Evolutionary conservation across 2,329 filamentous ascomycete genomes (phyloP).

Genomic region (Sporothrix protearum): DNA sequence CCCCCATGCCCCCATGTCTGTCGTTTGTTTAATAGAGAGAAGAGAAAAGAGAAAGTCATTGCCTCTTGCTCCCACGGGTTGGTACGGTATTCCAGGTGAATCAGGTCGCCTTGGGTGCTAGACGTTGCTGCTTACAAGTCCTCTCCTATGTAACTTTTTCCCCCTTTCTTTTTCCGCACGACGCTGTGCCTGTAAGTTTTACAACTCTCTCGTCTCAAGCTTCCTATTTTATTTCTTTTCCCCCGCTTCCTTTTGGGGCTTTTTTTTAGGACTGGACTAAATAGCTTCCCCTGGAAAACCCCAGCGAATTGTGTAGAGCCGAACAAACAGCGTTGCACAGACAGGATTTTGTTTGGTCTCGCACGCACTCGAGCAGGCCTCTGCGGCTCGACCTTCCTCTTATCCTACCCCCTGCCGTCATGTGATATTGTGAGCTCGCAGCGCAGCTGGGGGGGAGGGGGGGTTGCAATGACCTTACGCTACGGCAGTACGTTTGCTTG

Average conservation of each 20-base stretch:
- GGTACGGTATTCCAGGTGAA: background rate
- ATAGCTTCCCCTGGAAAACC: background rate
- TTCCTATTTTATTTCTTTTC: background rate
- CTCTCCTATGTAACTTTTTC: background rate
- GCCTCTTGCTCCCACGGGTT: background rate
- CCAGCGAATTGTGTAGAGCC: background rate
- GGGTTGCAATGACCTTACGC: slow-evolving; percentile 17
- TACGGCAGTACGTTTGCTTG: slow-evolving; percentile 7
- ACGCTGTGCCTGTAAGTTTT: background rate
- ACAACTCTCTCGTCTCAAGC: background rate
- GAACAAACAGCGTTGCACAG: background rate
- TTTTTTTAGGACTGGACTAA: background rate
- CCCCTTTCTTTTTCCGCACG: background rate
- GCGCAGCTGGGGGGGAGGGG: background rate
- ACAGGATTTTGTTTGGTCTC: background rate
- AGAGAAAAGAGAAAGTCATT: background rate
- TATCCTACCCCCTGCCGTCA: slow-evolving; percentile 1
- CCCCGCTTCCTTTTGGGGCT: background rate
- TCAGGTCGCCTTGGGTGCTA: background rate
- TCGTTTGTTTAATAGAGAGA: background rate
- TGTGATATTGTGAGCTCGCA: background rate
- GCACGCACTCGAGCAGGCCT: background rate
- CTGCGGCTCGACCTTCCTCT: background rate
- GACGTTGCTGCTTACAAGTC: background rate
- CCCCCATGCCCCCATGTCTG: background rate